Evolutionary conservation across 1,284 basidiomycete species (phyloP).

Genomic region (Cutaneotrichosporon sp.): DNA sequence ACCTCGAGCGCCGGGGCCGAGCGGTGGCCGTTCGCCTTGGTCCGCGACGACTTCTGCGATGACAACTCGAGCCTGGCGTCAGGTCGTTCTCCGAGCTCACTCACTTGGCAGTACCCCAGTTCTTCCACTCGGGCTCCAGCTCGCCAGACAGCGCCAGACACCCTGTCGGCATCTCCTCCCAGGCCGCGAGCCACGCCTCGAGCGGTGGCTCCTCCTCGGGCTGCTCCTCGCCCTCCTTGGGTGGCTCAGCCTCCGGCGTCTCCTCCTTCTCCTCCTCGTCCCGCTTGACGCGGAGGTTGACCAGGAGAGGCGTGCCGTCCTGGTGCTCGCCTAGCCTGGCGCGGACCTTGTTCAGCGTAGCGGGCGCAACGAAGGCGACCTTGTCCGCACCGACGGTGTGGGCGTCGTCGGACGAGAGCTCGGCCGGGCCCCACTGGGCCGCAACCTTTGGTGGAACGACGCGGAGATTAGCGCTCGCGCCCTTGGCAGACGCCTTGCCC

Average conservation of each 20-base stretch:
- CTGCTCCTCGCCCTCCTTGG: conserved; percentile 21
- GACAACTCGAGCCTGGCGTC: conserved; percentile 7
- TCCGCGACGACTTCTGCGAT: conserved; percentile 28
- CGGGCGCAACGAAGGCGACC: conserved; percentile 15
- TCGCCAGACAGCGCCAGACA: conserved; percentile 59
- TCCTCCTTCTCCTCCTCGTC: conserved; percentile 21
- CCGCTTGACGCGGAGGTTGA: conserved; percentile 7
- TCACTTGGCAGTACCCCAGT: conserved; percentile 68
- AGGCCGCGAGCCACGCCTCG: conserved; percentile 29
- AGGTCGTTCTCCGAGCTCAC: conserved; percentile 16
- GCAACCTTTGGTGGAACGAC: conserved; percentile 21
- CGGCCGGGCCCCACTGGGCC: conserved; percentile 17
- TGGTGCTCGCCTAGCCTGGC: conserved; percentile 18
- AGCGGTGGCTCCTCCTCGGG: conserved; percentile 23
- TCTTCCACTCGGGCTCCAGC: conserved; percentile 58
- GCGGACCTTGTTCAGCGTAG: conserved; percentile 19
- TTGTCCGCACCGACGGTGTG: conserved; percentile 19
- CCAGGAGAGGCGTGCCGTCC: conserved; percentile 12
- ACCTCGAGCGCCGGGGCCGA: background rate
- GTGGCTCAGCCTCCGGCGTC: background rate
- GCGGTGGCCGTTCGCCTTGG: conserved; percentile 24
- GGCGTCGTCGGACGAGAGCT: conserved; percentile 18
- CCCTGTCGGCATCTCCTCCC: conserved; percentile 61
- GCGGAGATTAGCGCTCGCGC: conserved; percentile 19
- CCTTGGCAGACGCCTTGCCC: conserved; percentile 15